Conservation (phyloP, 148 eudicot species). For the Arbutus unedo region DNA sequence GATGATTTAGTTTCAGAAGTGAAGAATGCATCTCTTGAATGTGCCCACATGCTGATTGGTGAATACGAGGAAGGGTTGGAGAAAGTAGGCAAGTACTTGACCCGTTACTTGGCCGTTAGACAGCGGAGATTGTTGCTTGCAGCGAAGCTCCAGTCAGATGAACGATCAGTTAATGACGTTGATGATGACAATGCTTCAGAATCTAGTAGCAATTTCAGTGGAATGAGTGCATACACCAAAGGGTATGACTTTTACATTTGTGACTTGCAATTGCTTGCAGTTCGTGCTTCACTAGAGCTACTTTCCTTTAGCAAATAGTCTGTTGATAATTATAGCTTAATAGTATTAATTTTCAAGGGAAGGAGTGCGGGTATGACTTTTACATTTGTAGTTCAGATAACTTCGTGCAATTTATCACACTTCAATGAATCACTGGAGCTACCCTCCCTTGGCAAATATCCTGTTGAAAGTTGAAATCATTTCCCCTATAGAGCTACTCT, state of each 20-base stretch:
- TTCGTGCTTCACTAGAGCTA: not conserved
- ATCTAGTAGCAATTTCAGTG: constrained; percentile 94
- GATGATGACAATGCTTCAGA: constrained; percentile 89
- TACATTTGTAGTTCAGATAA: too few species aligned
- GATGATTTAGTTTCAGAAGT: constrained; percentile 62
- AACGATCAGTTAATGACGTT: constrained; percentile 48
- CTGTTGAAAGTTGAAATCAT: not conserved
- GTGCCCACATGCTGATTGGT: constrained; percentile 53
- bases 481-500: not conserved
- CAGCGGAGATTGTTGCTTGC: constrained; percentile 88
- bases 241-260: constrained; percentile 52
- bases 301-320: not conserved
- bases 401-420: too few species aligned
- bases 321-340: not conserved
- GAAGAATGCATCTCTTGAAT: constrained; percentile 66
- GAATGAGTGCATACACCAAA: constrained; percentile 97
- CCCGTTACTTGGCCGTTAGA: constrained; percentile 90
- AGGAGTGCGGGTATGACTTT: too few species aligned
- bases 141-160: constrained; percentile 78
- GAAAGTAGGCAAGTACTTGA: constrained; percentile 86
- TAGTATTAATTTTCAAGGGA: too few species aligned
- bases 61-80: constrained; percentile 86
- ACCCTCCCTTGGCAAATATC: not conserved
- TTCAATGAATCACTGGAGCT: too few species aligned
- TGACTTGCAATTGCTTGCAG: not conserved